Conservation (phyloP, 805 yeast genomes). For the Blastobotrys peoriensis region DNA sequence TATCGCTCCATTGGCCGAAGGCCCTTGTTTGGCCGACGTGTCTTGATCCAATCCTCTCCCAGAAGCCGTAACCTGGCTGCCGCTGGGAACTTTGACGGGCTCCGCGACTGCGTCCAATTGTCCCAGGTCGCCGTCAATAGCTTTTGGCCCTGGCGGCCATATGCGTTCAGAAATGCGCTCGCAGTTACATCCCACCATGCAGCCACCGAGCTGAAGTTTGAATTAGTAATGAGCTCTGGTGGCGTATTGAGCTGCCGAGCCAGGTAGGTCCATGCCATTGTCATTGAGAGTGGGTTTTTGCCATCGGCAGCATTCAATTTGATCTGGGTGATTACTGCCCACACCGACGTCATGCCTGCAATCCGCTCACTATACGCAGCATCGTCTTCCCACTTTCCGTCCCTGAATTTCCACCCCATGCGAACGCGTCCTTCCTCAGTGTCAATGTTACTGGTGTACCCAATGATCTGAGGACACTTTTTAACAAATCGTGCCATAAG, state of each 20-base stretch:
- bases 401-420: slow-evolving; percentile 81
- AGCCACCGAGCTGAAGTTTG: slow-evolving; percentile 65
- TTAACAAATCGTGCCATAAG: slow-evolving; percentile 78
- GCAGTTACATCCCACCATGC: slow-evolving; percentile 94
- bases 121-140: slow-evolving; percentile 42
- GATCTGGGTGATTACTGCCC: slow-evolving; percentile 61
- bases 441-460: slow-evolving; percentile 66
- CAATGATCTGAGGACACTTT: slow-evolving; percentile 85
- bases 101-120: slow-evolving; percentile 49
- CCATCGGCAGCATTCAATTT: slow-evolving; percentile 21
- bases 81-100: slow-evolving; percentile 56
- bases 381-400: slow-evolving; percentile 43
- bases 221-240: slow-evolving; percentile 45
- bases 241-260: slow-evolving; percentile 63
- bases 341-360: slow-evolving; percentile 78
- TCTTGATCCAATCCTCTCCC: slow-evolving; percentile 69
- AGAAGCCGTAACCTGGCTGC: slow-evolving; percentile 70
- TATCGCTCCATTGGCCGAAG: slow-evolving; percentile 12
- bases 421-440: slow-evolving; percentile 74
- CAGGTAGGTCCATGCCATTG: slow-evolving; percentile 62
- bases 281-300: slow-evolving; percentile 51
- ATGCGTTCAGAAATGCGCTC: slow-evolving; percentile 44
- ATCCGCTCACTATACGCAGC: slow-evolving; percentile 76
- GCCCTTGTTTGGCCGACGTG: slow-evolving; percentile 35
- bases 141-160: slow-evolving; percentile 67